Base-by-base conservation (phyloP, 371 early-diverging fungal genomes). In the Mortierella sp. region DNA sequence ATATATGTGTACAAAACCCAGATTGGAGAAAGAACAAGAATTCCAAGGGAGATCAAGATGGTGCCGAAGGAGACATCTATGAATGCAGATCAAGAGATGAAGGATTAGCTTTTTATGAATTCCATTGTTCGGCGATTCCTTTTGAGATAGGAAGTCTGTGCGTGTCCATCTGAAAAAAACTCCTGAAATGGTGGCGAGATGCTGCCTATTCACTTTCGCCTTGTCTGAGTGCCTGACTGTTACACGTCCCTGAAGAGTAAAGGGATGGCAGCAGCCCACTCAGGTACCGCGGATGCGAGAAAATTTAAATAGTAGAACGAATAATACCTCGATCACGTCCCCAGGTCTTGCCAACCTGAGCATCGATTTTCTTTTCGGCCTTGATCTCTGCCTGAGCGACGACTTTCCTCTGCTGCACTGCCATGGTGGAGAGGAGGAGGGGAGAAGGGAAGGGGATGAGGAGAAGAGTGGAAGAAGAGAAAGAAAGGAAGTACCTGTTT, bases 1-100 rank as follows among this genome's bases (percentile, higher is more conserved):
- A 82, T 68, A 86, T 87, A 92, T 54, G 89, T 86, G 81, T 87
- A 92, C 59, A 88, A 21, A 46, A 88, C 89, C 59, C 90, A 56
- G 31, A 89, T 39, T 27, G 93, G 93, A 56, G 88, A 88, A 56
- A 86, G 55, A 37, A 81, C 73, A 72, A 93, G 65, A 57, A 90
- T 78, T 17, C 79, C 64, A 28, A 76, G 66, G 28, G 83, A 86
- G 17, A 75, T 66, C 56, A 85, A 34, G 64, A 86, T 79, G 58
- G 83, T 88, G 51, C 67, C 59, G 51, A 79, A 67, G 1, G 80
- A 67, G 60, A 89, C 83, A 79, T 88, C 90, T 86, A 65, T 7
- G 6, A 31, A 55, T 34, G 47, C 23, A 15, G 42, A 27, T 27
- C 9, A 19, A 27, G 24, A 51, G 8, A n/a, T 21, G 56, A 48